Conservation (phyloP, 2,329 filamentous ascomycete genomes). For the Sclerotiophoma versabilis region DNA sequence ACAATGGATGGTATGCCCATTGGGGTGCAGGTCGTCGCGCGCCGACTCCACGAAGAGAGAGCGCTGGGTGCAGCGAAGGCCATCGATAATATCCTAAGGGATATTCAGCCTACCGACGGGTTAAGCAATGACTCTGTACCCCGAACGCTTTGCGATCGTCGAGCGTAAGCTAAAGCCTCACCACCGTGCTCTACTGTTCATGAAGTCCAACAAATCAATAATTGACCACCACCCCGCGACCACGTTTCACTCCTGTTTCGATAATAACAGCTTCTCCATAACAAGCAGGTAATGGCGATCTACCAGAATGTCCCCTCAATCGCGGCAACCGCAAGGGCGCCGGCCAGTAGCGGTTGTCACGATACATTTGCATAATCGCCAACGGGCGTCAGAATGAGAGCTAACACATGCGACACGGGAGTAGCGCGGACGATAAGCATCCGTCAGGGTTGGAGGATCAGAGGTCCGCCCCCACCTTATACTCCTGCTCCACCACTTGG, state of each 20-base stretch:
- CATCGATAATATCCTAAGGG: slow-evolving; percentile 28
- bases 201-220: no score
- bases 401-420: neutral
- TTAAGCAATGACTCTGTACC: neutral
- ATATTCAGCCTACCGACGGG: neutral
- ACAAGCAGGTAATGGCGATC: no score
- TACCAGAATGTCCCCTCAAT: no score
- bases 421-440: slow-evolving; percentile 1
- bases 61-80: slow-evolving; percentile 46
- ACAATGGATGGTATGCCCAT: slow-evolving; percentile 49
- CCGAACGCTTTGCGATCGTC: neutral
- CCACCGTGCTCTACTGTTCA: no score
- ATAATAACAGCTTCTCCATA: no score
- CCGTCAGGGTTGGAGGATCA: neutral
- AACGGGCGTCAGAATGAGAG: neutral
- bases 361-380: neutral
- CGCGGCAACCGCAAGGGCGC: no score
- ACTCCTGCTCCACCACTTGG: neutral
- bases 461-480: slow-evolving; percentile 8
- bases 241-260: no score
- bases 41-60: slow-evolving; percentile 49
- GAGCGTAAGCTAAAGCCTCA: no score
- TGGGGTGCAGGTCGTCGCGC: slow-evolving; percentile 47
- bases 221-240: no score
- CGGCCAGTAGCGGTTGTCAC: no score